A percentile compares a stretch with the other conserved stretches of the same genome.
Evolutionary conservation across 1,284 basidiomycete genomes (phyloP).

Genomic region (Albatrellus sp.): DNA sequence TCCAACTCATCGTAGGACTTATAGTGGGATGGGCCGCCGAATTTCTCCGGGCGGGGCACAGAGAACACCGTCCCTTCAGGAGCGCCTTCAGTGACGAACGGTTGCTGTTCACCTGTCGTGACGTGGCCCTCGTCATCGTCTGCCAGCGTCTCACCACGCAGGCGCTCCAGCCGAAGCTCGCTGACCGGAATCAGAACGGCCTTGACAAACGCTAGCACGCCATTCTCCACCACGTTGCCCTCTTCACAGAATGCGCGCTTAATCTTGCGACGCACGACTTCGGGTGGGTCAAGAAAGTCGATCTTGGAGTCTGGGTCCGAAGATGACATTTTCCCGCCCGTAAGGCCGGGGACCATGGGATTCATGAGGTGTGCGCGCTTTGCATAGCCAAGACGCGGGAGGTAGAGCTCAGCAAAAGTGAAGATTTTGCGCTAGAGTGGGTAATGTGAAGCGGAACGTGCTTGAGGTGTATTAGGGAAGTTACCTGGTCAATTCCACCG

Average conservation of each 20-base stretch:
- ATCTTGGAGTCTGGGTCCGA: constrained; percentile 97
- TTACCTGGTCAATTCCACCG: constrained; percentile 94
- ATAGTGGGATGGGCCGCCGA: constrained; percentile 81
- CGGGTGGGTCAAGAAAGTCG: constrained; percentile 89
- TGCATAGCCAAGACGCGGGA: constrained; percentile 85
- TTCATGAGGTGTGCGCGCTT: constrained; percentile 99
- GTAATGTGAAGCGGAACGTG: constrained; percentile 2
- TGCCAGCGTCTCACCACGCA: constrained; percentile 26
- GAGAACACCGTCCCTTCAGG: constrained; percentile 80
- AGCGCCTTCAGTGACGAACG: constrained; percentile 55
- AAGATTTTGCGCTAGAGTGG: constrained; percentile 88
- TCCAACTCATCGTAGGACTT: constrained; percentile 54
- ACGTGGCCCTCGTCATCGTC: constrained; percentile 26
- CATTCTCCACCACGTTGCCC: constrained; percentile 86
- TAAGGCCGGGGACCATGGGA: constrained; percentile 92
- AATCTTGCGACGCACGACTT: constrained; percentile 81
- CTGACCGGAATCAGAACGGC: constrained; percentile 88
- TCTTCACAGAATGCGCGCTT: constrained; percentile 91
- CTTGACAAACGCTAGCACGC: constrained; percentile 80
- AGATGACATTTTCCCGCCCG: constrained; percentile 97
- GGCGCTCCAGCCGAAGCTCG: constrained; percentile 54
- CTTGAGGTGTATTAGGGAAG: constrained; percentile 1
- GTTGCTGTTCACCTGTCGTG: constrained; percentile 28
- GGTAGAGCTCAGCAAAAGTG: constrained; percentile 91
- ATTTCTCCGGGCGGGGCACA: constrained; percentile 67